Conservation (phyloP, 176 grass and related monocot genomes). For the Triticum dicoccoides region DNA sequence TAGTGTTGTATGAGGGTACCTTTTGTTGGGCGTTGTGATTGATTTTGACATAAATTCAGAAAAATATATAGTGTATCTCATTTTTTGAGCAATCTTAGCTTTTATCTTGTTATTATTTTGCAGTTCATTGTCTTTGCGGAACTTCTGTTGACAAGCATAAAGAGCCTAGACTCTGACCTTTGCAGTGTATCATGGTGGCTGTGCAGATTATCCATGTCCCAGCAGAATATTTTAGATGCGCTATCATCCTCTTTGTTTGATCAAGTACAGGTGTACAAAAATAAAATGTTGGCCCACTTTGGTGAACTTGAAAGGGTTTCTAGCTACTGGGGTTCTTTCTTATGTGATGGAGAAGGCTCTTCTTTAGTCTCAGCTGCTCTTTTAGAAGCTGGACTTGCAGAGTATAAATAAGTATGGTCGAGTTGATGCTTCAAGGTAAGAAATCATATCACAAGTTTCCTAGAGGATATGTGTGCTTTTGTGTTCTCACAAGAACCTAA, state of each 20-base stretch:
- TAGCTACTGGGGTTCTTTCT: slow-evolving; percentile 59
- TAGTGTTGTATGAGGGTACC: neutral
- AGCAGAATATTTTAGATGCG: slow-evolving; percentile 84
- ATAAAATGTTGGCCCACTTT: slow-evolving; percentile 61
- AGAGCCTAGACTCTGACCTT: slow-evolving; percentile 36
- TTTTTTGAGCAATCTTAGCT: neutral
- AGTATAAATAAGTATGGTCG: slow-evolving; percentile 82
- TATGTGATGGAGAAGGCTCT: slow-evolving; percentile 70
- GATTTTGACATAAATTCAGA: neutral
- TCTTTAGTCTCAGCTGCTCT: slow-evolving; percentile 63
- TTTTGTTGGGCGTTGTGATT: neutral
- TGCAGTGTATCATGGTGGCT: slow-evolving; percentile 78
- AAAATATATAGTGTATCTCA: neutral
- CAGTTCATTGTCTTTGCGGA: slow-evolving; percentile 87
- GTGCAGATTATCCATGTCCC: slow-evolving; percentile 61
- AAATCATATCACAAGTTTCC: neutral
- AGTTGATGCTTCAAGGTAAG: slow-evolving; percentile 68
- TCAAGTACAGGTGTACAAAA: slow-evolving; percentile 64
- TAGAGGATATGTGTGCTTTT: neutral
- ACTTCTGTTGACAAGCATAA: slow-evolving; percentile 59
- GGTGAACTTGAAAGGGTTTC: slow-evolving; percentile 61
- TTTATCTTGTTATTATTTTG: slow-evolving; percentile 42
- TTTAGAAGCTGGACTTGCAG: slow-evolving; percentile 66
- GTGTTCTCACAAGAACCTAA: neutral
- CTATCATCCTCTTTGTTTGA: slow-evolving; percentile 83